phyloP scores from a whole-genome alignment of 805 yeast species.

The Candida insectorum region DNA sequence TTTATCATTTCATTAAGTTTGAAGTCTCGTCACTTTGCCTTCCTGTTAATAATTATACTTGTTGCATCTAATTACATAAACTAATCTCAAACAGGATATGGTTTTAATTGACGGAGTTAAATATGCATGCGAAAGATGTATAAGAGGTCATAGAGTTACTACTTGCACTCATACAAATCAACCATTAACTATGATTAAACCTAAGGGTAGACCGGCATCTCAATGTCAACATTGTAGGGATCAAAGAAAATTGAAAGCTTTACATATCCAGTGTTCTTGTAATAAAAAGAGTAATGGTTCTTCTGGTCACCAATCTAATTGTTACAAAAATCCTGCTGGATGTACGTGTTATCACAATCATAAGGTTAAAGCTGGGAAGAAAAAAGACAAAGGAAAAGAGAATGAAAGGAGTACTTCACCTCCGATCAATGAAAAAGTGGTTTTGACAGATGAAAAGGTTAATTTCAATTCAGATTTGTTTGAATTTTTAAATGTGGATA shows the following conservation, averaged over 20 bases:
- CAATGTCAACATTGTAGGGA: constrained; percentile 87
- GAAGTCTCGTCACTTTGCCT: no score
- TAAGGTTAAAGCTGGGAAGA: constrained; percentile 7
- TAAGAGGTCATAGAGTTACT: constrained; percentile 94
- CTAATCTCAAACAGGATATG: no score
- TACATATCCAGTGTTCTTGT: constrained; percentile 71
- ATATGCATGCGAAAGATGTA: constrained; percentile 95
- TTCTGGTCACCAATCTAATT: constrained; percentile 36
- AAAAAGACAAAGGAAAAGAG: constrained; percentile 4
- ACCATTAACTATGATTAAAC: constrained; percentile 88
- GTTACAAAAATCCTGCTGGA: constrained; percentile 33
- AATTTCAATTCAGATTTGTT: constrained; percentile 8
- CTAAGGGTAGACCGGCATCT: constrained; percentile 93
- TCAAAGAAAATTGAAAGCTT: constrained; percentile 60
- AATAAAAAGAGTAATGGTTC: constrained; percentile 44
- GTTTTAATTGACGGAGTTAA: constrained; percentile 89
- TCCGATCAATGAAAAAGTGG: background rate
- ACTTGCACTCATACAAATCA: constrained; percentile 91
- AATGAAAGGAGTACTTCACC: background rate
- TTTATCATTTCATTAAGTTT: no score
- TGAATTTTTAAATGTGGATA: constrained; percentile 5
- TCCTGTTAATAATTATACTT: no score
- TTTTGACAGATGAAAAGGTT: background rate
- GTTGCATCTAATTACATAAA: no score
- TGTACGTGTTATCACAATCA: constrained; percentile 37